Percentiles rank a stretch among this genome's conserved stretches.
phyloP scores from a whole-genome alignment of 805 yeast genomes.

The Saccharomycopsis babjevae region DNA sequence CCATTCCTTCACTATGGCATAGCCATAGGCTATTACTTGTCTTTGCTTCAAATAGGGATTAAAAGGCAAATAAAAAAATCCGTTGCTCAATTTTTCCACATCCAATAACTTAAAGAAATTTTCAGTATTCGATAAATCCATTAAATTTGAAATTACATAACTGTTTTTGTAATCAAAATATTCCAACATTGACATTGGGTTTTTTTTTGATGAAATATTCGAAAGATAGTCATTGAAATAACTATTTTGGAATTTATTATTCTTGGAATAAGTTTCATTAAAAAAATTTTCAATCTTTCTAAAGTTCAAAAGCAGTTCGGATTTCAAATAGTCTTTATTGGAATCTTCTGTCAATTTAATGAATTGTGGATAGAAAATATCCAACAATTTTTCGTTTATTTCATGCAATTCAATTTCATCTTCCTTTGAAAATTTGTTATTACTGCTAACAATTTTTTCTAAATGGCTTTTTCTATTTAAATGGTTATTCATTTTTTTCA shows the following conservation, averaged over 20 bases:
- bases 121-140: not conserved
- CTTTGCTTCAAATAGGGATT: conserved; percentile 9
- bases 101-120: conserved; percentile 1
- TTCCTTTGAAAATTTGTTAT: not conserved
- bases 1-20: conserved; percentile 15
- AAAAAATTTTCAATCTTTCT: conserved; percentile 8
- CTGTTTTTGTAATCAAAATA: conserved; percentile 11
- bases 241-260: conserved; percentile 3
- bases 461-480: conserved; percentile 1
- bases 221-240: not conserved
- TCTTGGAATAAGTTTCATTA: conserved; percentile 6
- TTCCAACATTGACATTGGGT: conserved; percentile 9
- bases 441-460: not conserved
- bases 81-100: not conserved
- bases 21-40: conserved; percentile 16
- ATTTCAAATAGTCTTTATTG: conserved; percentile 8
- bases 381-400: conserved; percentile 3
- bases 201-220: not conserved
- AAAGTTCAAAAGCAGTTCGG: conserved; percentile 10
- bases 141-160: not conserved
- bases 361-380: conserved; percentile 9
- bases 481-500: conserved; percentile 1
- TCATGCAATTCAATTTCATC: conserved; percentile 12
- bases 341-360: conserved; percentile 3
- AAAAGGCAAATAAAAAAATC: conserved; percentile 15